Evolutionary conservation across 129 eudicot species (phyloP).

Genomic region (Sambucus nigra): DNA sequence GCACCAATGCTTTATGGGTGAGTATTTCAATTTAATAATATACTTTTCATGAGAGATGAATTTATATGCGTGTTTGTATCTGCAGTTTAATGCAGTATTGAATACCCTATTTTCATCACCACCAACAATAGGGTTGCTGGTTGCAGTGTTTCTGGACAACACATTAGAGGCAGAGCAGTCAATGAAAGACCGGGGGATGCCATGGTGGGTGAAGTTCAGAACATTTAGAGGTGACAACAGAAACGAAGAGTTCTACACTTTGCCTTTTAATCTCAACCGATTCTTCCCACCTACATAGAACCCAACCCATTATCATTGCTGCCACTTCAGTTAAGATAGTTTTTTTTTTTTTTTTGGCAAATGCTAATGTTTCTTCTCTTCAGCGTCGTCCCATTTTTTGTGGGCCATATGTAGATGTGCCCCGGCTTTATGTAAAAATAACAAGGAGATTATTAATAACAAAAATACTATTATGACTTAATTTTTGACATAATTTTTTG

Average conservation of each 20-base stretch:
- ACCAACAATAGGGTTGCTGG: slow-evolving; percentile 38
- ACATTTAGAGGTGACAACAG: slow-evolving; percentile 58
- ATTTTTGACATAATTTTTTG: too few species aligned
- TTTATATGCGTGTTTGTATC: background rate
- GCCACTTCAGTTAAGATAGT: background rate
- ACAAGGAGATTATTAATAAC: too few species aligned
- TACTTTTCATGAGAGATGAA: too few species aligned
- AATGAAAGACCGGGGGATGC: slow-evolving; percentile 69
- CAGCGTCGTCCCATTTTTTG: slow-evolving; percentile 7
- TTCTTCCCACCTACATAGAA: slow-evolving; percentile 55
- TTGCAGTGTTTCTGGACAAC: slow-evolving; percentile 62
- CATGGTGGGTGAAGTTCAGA: slow-evolving; percentile 73
- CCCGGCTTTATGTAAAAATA: too few species aligned
- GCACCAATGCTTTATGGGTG: slow-evolving; percentile 95
- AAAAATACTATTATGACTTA: too few species aligned
- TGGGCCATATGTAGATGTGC: slow-evolving; percentile 3
- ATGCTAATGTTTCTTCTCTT: slow-evolving; percentile 1
- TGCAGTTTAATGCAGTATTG: slow-evolving; percentile 59
- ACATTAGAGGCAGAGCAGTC: slow-evolving; percentile 55
- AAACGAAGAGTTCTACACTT: slow-evolving; percentile 60
- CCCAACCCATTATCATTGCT: background rate
- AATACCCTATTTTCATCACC: slow-evolving; percentile 51
- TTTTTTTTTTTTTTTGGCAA: background rate
- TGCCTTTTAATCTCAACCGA: slow-evolving; percentile 63
- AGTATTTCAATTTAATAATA: slow-evolving; percentile 12